Base-by-base conservation (phyloP, 768 basidiomycete genomes). In the Favolaschia claudopus region DNA sequence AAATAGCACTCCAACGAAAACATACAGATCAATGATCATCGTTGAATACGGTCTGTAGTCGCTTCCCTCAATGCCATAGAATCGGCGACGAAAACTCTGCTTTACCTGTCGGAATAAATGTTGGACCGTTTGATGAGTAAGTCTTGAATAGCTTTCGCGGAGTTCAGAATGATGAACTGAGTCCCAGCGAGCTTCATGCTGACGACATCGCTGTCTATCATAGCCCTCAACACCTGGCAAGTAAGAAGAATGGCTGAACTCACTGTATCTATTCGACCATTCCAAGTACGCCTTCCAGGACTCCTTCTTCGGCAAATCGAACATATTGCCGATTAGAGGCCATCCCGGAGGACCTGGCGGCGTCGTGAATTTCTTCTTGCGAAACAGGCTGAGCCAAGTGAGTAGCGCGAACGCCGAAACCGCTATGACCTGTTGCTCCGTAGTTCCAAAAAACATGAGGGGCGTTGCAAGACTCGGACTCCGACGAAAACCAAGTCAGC, bases 251-350 rank as follows among this genome's bases (percentile, higher is more conserved):
- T n/a, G n/a, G n/a, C n/a, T n/a, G n/a, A n/a, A n/a, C n/a, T n/a
- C n/a, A n/a, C n/a, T n/a, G n/a, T n/a, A n/a, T n/a, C n/a, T n/a
- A n/a, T n/a, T n/a, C n/a, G n/a, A n/a, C n/a, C 69, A 43, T 46
- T 46, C 45, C 31, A 46, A 32, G n/a, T 46, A 46, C 4, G 34
- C 45, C 25, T 43, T 43, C 42, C 42, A 43, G 22, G 42, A 43
- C 42, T 22, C 45, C 24, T 46, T 33, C 9, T 32, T 33, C 31
- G 28, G 31, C 15, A 46, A 31, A 22, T 46, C 17, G 19, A 46
- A 46, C 45, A 46, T 46, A 46, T 46, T 46, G 9, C 45, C 25
- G 31, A 46, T 46, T 28, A 46, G 28, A 12, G 45, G 45, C 45
- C 45, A 46, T 46, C 45, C 45, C 31, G 29, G 31, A 31, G 45